Base-by-base conservation (phyloP, 1,139 yeast species). In the Yamadazyma jaroonii region DNA sequence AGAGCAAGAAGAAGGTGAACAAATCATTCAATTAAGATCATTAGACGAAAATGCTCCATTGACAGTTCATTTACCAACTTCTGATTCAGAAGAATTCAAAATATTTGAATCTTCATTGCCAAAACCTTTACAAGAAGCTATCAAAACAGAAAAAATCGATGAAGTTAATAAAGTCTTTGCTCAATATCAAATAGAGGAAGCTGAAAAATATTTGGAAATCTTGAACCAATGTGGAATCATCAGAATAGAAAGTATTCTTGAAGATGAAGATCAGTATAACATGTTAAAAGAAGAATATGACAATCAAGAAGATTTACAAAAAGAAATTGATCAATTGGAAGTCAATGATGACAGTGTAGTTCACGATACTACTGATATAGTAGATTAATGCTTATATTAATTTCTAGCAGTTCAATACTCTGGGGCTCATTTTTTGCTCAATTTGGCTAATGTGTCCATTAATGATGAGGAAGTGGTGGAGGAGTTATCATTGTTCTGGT, bases 141-240 rank as follows among this genome's bases (percentile, higher is more conserved):
- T 90, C n/a, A 69, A 71, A 51, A 76, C 94, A 0, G 77, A 75
- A 35, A 71, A 79, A 9, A 68, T 92, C 41, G 96, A 87, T 45
- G 82, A 77, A 45, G 89, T 92, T 41, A 92, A 92, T 62, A 75
- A 80, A 48, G 92, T 87, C 2, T 85, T 92, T 56, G 95, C 84
- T 2, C 68, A 70, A n/a, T 72, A 87, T 72, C 70, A 79, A 25
- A 71, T 90, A 5, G 85, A 76, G 25, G 90, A 86, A 32, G 97
- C 97, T 3, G 97, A 92, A 57, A 58, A 66, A 20, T 71, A 85
- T 8, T 75, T 92, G 50, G 90, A 83, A 43, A 59, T 79, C 38
- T 79, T 92, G 52, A 85, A 88, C 49, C 79, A 82, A 53, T 83
- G 92, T 53, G 92, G 90, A 6, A 90, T 88, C 21, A 80, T 92